phyloP scores from a whole-genome alignment of 495 filamentous ascomycete species.

The Hypoxylon lienhwacheense region DNA sequence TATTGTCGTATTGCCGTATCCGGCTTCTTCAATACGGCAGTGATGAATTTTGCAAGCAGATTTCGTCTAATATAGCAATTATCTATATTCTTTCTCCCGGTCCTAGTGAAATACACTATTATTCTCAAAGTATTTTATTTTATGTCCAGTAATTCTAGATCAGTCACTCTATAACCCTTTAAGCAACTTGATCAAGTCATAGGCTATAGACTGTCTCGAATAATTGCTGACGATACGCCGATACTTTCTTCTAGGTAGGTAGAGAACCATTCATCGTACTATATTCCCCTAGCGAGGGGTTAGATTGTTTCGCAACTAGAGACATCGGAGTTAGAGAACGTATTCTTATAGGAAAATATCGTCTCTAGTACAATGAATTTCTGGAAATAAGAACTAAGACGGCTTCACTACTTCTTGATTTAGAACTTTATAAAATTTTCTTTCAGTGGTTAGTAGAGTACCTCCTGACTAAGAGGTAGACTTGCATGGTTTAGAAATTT shows the following conservation, averaged over 20 bases:
- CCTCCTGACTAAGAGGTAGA: too few relatives aligned
- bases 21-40: neutral
- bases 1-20: neutral
- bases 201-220: neutral
- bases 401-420: too few relatives aligned
- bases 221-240: neutral
- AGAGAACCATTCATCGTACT: neutral
- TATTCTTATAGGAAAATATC: conserved; percentile 5
- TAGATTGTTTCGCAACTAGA: conserved; percentile 14
- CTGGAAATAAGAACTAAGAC: neutral
- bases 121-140: too few relatives aligned
- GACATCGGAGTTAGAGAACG: conserved; percentile 16
- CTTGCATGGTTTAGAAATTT: too few relatives aligned
- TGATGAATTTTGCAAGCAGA: neutral
- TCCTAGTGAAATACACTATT: too few relatives aligned
- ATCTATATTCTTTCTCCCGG: neutral
- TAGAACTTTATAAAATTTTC: too few relatives aligned
- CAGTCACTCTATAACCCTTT: neutral
- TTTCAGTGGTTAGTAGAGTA: too few relatives aligned
- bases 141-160: too few relatives aligned
- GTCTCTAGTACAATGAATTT: neutral
- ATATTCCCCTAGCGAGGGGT: neutral
- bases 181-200: neutral
- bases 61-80: too few relatives aligned
- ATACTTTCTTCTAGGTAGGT: neutral